phyloP scores from a whole-genome alignment of 2,329 filamentous ascomycete genomes.

The Dothideomycetes sp. region DNA sequence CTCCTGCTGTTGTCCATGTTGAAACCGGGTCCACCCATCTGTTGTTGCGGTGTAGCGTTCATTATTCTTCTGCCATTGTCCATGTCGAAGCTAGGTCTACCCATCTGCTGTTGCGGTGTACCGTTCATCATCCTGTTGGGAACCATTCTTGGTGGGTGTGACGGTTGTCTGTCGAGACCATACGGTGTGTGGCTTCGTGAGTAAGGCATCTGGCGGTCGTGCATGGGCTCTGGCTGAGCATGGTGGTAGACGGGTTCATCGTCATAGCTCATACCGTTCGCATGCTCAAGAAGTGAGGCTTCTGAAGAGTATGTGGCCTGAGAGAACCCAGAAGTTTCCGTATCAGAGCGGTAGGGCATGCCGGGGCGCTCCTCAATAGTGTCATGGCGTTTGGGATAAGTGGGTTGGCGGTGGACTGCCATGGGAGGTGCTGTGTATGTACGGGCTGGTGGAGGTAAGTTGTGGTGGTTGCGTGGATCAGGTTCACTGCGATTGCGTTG shows the following conservation, averaged over 20 bases:
- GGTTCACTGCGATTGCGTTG: too few relatives aligned
- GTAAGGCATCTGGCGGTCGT: conserved; percentile 14
- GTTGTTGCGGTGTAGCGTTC: not conserved
- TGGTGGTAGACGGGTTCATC: conserved; percentile 3
- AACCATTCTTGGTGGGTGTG: not conserved
- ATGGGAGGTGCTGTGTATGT: conserved; percentile 3
- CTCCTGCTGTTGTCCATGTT: not conserved
- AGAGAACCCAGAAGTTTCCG: conserved; percentile 46
- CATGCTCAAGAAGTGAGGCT: conserved; percentile 51
- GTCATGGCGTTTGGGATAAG: not conserved
- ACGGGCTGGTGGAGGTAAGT: conserved; percentile 18
- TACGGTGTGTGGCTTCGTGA: conserved; percentile 3
- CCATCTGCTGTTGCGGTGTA: conserved; percentile 4
- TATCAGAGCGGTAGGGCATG: conserved; percentile 34
- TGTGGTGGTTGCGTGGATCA: too few relatives aligned
- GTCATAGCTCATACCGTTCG: conserved; percentile 48
- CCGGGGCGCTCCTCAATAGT: conserved; percentile 23
- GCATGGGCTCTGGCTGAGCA: conserved; percentile 1
- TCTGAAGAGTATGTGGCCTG: conserved; percentile 54
- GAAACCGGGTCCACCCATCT: not conserved
- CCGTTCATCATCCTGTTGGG: conserved; percentile 9
- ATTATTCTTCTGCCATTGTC: not conserved
- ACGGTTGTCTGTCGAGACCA: conserved; percentile 2
- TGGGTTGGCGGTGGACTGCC: conserved; percentile 1
- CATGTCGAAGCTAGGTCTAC: not conserved